Evolutionary conservation across 208 protist species (phyloP), one percentile per base, ranked within the genome.

Genomic region (Naegleria lovaniensis): DNA sequence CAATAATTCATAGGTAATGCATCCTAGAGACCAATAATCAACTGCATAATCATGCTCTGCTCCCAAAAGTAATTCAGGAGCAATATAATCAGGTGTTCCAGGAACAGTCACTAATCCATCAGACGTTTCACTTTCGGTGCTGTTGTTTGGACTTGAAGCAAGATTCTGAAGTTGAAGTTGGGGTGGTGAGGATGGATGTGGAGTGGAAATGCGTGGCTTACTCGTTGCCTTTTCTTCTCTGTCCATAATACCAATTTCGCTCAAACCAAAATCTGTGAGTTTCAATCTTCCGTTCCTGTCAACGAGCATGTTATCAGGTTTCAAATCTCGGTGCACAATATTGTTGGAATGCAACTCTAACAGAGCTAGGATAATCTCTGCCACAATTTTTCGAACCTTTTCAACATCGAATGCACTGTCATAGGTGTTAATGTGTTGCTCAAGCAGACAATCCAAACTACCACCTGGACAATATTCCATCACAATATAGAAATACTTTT

Each of bases 201-300:
- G 67, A 36, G 16, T 79, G 5, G 6, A 36, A 0, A 13, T 19
- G 9, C n/a, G 19, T 11, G 6, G 19, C 19, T 9, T 79, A 33
- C 25, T 79, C 36, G 25, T 33, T 36, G 29, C 67, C 25, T 79
- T 79, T 79, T 79, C 67, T 36, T 79, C 67, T 79, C 67, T 79
- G 67, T 79, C 67, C 67, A 79, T 79, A 2, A 79, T 9, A 79
- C 67, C 67, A 79, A 79, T 36, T 41, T 98, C 98, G 13, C 96
- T 98, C 15, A 99, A 95, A 5, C 98, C 98, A 95, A 99, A 99
- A 93, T 99, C 98, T 59, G 96, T 96, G n/a, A 99, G 93, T 92
- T 99, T 99, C 36, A 99, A 97, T 93, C 99, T 98, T 0, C 98
- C 98, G 43, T 95, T 92, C 0, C 91, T 92, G 79, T 98, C 97